Evolutionary conservation across 352 stramenopile species (phyloP).

Genomic region (Blastocystis sp.): DNA sequence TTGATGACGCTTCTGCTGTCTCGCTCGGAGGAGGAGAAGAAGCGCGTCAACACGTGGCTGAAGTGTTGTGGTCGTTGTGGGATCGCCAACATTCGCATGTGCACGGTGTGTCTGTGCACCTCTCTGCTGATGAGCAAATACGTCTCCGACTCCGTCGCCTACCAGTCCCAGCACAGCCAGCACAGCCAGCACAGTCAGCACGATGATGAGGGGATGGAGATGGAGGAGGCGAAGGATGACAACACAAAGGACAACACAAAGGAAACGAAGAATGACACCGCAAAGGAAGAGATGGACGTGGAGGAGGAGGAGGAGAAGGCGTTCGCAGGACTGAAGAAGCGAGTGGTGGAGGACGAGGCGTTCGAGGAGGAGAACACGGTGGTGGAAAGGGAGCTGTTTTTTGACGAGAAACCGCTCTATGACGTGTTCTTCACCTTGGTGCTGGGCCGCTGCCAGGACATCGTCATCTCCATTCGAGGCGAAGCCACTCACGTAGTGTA

Average conservation of each 20-base stretch:
- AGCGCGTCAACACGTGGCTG: constrained; percentile 32
- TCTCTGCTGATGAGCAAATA: constrained; percentile 34
- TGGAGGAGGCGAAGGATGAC: neutral
- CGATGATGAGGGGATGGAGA: neutral
- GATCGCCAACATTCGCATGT: constrained; percentile 62
- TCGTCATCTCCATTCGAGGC: constrained; percentile 54
- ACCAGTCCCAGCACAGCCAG: neutral
- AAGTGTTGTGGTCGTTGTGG: constrained; percentile 16
- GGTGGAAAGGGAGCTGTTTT: constrained; percentile 34
- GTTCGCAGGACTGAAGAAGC: neutral
- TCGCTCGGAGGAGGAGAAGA: constrained; percentile 31
- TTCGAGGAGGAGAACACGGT: constrained; percentile 5
- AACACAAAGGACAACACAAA: neutral
- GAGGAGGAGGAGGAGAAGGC: neutral
- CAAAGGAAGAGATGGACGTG: constrained; percentile 18
- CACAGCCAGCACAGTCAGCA: too few relatives aligned
- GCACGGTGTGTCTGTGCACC: constrained; percentile 13
- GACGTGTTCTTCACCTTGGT: constrained; percentile 33
- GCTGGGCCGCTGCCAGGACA: constrained; percentile 47
- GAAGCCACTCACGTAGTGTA: constrained; percentile 37
- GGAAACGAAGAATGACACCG: neutral
- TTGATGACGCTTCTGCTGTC: constrained; percentile 25
- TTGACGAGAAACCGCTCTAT: constrained; percentile 64
- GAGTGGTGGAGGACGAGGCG: neutral
- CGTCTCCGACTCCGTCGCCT: constrained; percentile 14